These are phyloP conservation scores for Malassezia furfur DNA, from an alignment of 1,284 basidiomycete genomes.

Conservation along the genomic window DNA sequence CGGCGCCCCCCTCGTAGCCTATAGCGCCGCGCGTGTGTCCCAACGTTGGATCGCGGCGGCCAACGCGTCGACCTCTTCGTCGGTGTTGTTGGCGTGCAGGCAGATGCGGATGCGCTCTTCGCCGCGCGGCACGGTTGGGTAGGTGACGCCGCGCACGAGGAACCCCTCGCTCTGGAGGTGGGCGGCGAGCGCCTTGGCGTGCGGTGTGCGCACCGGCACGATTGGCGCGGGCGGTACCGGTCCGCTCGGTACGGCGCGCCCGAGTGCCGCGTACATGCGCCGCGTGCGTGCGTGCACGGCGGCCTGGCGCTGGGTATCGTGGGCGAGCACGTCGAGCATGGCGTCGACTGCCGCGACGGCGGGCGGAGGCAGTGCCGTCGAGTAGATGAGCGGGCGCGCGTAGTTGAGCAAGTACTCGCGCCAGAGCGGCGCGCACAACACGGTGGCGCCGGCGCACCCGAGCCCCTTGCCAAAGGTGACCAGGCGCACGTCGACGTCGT, in stretches of 20 bases:
- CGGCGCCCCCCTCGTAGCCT: too few relatives aligned
- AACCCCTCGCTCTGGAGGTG: constrained; percentile 58
- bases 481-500: constrained; percentile 27
- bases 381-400: constrained; percentile 69
- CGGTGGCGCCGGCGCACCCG: constrained; percentile 55
- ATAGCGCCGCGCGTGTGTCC: not conserved
- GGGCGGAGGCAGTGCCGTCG: constrained; percentile 12
- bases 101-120: constrained; percentile 73
- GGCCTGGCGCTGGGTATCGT: not conserved
- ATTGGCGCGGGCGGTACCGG: constrained; percentile 58
- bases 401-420: constrained; percentile 84
- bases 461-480: constrained; percentile 45
- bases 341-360: constrained; percentile 4
- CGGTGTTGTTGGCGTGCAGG: constrained; percentile 65
- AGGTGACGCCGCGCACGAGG: constrained; percentile 67
- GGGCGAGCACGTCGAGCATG: constrained; percentile 15
- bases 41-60: constrained; percentile 2
- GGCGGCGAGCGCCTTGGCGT: constrained; percentile 62
- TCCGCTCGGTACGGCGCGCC: not conserved
- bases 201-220: constrained; percentile 68
- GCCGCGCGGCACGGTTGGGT: constrained; percentile 66
- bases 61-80: constrained; percentile 56
- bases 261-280: constrained; percentile 5
- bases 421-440: constrained; percentile 64
- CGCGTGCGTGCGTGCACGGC: constrained; percentile 6